A percentile compares a stretch with the other conserved stretches of the same genome.
Conservation (phyloP, 345 rosid species). For the Citrus sinensis region DVS_A1.0 CM039162.1:2278501-2279000, state of each 20-base stretch:
- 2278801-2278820: slow-evolving; percentile 54
- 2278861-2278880: slow-evolving; percentile 85
- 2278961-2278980: slow-evolving; percentile 69
- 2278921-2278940: slow-evolving; percentile 81
- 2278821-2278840: slow-evolving; percentile 65
- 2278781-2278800: slow-evolving; percentile 67
- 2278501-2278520: slow-evolving; percentile 72
- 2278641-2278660: slow-evolving; percentile 76
- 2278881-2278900: slow-evolving; percentile 82
- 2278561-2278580: slow-evolving; percentile 77
- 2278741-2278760: slow-evolving; percentile 51
- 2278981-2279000: slow-evolving; percentile 35
- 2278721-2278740: slow-evolving; percentile 69
- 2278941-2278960: slow-evolving; percentile 67
- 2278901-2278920: slow-evolving; percentile 71
- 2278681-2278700: slow-evolving; percentile 49
- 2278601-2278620: slow-evolving; percentile 61
- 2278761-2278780: slow-evolving; percentile 73
- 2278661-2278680: slow-evolving; percentile 62
- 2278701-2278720: slow-evolving; percentile 52
- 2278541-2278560: slow-evolving; percentile 54
- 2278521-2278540: slow-evolving; percentile 53
- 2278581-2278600: slow-evolving; percentile 67
- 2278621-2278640: slow-evolving; percentile 69
- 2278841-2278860: slow-evolving; percentile 57